A percentile compares a stretch with the other conserved stretches of the same genome.
These are phyloP conservation scores for Globisporangium barbulae DNA, from an alignment of 352 stramenopile genomes.

Conservation along the genomic window DNA sequence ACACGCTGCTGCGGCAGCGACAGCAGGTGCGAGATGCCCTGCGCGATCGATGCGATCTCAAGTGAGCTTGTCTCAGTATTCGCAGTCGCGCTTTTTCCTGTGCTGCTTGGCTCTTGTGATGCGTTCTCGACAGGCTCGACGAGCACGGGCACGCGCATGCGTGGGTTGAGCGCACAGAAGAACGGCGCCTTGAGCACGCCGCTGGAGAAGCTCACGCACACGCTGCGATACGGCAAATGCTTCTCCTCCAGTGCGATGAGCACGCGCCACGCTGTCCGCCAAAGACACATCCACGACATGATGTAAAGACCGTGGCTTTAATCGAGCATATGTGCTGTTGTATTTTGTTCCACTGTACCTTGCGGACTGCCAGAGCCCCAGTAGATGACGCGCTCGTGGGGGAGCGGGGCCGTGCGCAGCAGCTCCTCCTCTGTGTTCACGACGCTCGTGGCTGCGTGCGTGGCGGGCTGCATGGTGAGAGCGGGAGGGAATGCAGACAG, in stretches of 20 bases:
- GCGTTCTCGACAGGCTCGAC: slow-evolving; percentile 49
- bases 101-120: not conserved
- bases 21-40: slow-evolving; percentile 34
- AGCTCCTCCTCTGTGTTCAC: slow-evolving; percentile 58
- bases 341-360: slow-evolving; percentile 29
- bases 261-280: slow-evolving; percentile 64
- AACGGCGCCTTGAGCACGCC: slow-evolving; percentile 79
- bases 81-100: not conserved
- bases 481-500: not conserved
- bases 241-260: slow-evolving; percentile 82
- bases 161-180: slow-evolving; percentile 73
- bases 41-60: slow-evolving; percentile 25
- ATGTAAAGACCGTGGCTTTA: not conserved
- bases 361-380: slow-evolving; percentile 83
- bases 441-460: slow-evolving; percentile 4
- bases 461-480: slow-evolving; percentile 1
- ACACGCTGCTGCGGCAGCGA: slow-evolving; percentile 39
- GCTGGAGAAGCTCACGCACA: slow-evolving; percentile 82
- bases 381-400: slow-evolving; percentile 76
- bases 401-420: slow-evolving; percentile 44
- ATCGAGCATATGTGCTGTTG: not conserved
- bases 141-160: slow-evolving; percentile 79
- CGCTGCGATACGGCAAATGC: slow-evolving; percentile 65
- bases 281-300: not conserved
- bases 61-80: not conserved